Base-by-base conservation (phyloP, 176 grass and related monocot genomes). In the Triticum timopheevii region DNA sequence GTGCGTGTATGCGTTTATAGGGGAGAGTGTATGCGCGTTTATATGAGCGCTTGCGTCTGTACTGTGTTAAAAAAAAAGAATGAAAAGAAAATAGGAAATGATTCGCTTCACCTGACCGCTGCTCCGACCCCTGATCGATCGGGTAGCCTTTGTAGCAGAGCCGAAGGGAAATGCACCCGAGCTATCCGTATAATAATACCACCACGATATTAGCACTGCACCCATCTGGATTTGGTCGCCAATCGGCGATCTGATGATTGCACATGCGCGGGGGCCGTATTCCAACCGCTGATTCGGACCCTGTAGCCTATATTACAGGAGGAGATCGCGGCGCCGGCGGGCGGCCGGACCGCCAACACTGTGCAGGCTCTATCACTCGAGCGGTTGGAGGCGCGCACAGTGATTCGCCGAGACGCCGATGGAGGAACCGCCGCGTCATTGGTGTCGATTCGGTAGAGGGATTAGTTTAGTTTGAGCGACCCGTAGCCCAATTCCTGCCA, bases 191-290 rank as follows among this genome's bases (percentile, higher is more conserved):
- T 1, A 74, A 52, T 8, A 28, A 65, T 56, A 65, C 31, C 12
- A 40, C 25, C 8, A 54, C 19, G 6, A 8, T 49, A 24, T 38
- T 17, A 47, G 13, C 50, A 6, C 33, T 33, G 65, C 61, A 69
- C 36, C 16, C 62, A 30, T 80, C 1, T 79, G 58, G 85, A 87
- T 85, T 68, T 6, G 63, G 63, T 30, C 49, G 72, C 15, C 54
- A 58, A 8, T 58, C 50, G 82, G 5, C 28, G 71, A 16, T 40
- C 33, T 8, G 52, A 83, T 90, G 84, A 90, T 90, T 90, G 88
- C 84, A 90, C 89, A 90, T 90, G 80, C 79, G 58, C 61, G 45
- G 35, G 22, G n/a, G 67, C 42, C 44, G 2, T 73, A 49, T 75
- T 75, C 52, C 17, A 56, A 20, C 2, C 52, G 72, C 45, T 49